A percentile compares a stretch with the other conserved stretches of the same genome.
Evolutionary conservation across 1,284 basidiomycete species (phyloP).

Genomic region (Ustilago esculenta): DNA sequence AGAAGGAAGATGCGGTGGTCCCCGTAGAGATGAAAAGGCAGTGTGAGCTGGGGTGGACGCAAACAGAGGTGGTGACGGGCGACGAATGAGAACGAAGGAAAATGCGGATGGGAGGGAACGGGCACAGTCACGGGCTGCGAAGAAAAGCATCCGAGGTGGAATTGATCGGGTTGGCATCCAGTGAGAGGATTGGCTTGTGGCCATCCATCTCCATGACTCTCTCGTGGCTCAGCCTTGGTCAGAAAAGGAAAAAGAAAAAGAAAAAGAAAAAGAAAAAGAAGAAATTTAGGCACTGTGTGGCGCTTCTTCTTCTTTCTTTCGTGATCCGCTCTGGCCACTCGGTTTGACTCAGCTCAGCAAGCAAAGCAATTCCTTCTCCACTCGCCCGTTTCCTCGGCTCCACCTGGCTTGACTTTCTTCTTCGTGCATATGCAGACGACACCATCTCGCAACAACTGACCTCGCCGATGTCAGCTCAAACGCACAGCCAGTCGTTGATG

Average conservation of each 20-base stretch:
- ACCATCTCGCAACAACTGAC: no score
- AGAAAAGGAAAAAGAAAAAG: background rate
- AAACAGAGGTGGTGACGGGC: conserved; percentile 5
- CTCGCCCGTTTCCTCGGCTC: background rate
- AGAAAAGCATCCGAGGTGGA: conserved; percentile 15
- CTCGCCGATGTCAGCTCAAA: no score
- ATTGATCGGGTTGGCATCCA: conserved; percentile 13
- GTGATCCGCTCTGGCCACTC: no score
- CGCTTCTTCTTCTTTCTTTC: conserved; percentile 1
- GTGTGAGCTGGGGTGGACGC: conserved; percentile 1
- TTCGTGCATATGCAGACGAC: no score
- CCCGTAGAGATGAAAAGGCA: conserved; percentile 1
- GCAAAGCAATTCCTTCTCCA: background rate
- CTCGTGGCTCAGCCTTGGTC: background rate
- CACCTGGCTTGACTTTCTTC: background rate
- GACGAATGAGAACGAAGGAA: conserved; percentile 26
- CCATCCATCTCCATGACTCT: background rate
- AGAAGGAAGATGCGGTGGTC: background rate
- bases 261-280: background rate
- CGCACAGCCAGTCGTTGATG: no score
- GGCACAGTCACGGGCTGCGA: background rate
- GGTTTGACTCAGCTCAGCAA: conserved; percentile 35
- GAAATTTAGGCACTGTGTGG: no score
- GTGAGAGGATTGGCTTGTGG: conserved; percentile 10
- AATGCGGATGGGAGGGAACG: conserved; percentile 18